Evolutionary conservation across 257 asterid species (phyloP).

Genomic region (Solanum arcanum): DNA sequence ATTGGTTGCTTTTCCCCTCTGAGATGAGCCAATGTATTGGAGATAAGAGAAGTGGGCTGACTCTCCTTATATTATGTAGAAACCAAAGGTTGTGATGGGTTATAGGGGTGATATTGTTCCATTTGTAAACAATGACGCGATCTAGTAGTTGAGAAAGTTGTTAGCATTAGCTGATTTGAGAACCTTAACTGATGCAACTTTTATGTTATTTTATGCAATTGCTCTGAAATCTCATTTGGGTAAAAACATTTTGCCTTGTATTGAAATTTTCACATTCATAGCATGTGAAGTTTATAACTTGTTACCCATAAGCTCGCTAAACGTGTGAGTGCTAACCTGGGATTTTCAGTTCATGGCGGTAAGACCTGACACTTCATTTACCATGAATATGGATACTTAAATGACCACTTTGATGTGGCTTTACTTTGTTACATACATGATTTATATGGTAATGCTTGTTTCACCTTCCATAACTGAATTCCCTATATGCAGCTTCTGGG

Average conservation of each 20-base stretch:
- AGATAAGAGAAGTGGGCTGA: not conserved
- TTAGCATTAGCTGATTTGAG: not conserved
- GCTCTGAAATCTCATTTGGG: not conserved
- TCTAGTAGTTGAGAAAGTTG: not conserved
- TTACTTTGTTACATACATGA: not conserved
- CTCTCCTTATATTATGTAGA: not conserved
- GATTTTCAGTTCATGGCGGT: not conserved
- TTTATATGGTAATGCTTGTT: not conserved
- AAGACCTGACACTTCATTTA: not conserved
- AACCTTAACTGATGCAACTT: not conserved
- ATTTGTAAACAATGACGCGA: not conserved
- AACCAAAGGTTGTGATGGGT: not conserved
- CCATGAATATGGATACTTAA: not conserved
- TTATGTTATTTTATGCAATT: not conserved
- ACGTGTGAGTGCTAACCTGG: not conserved
- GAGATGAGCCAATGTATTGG: not conserved
- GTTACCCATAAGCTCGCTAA: not conserved
- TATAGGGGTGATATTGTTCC: not conserved
- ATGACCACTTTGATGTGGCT: not conserved
- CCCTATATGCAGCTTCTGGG: slow-evolving; percentile 67
- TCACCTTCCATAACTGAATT: not conserved
- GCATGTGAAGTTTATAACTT: not conserved
- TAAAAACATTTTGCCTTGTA: not conserved
- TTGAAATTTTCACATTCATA: not conserved
- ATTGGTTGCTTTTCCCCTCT: not conserved